Percentiles rank a stretch among this genome's conserved stretches.
phyloP scores from a whole-genome alignment of 2,329 filamentous ascomycete species.

The Fusarium brevicatenulatum region DNA sequence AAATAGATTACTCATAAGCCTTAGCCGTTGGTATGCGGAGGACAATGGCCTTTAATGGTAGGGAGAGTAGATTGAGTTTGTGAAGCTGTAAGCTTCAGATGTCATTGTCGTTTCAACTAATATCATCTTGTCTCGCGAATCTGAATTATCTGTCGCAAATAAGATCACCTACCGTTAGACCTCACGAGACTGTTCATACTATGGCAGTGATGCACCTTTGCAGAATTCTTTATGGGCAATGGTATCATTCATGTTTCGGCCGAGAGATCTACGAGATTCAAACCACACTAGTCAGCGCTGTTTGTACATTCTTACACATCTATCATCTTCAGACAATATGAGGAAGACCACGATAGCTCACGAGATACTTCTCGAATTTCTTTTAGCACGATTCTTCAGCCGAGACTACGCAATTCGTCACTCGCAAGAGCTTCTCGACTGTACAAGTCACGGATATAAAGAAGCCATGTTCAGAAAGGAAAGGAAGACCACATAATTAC shows the following conservation, averaged over 20 bases:
- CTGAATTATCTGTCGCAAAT: neutral
- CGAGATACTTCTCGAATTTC: neutral
- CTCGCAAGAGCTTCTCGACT: neutral
- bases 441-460: neutral
- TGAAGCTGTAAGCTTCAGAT: neutral
- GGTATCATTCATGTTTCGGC: neutral
- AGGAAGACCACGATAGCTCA: accelerated
- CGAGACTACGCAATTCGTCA: neutral
- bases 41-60: neutral
- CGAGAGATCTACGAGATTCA: neutral
- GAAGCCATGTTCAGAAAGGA: neutral
- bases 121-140: neutral
- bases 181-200: neutral
- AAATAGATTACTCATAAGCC: neutral
- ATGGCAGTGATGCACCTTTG: neutral
- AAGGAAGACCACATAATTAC: neutral
- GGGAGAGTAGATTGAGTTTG: neutral
- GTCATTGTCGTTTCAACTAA: neutral
- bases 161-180: neutral
- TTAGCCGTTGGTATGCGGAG: no score
- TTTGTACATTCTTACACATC: neutral
- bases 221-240: neutral
- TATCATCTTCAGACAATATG: neutral
- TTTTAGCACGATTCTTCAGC: neutral
- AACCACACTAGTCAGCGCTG: neutral